Evolutionary conservation across 768 basidiomycete genomes (phyloP), one percentile per base, ranked within the genome.

Genomic region (Hypholoma fasciculare): DNA sequence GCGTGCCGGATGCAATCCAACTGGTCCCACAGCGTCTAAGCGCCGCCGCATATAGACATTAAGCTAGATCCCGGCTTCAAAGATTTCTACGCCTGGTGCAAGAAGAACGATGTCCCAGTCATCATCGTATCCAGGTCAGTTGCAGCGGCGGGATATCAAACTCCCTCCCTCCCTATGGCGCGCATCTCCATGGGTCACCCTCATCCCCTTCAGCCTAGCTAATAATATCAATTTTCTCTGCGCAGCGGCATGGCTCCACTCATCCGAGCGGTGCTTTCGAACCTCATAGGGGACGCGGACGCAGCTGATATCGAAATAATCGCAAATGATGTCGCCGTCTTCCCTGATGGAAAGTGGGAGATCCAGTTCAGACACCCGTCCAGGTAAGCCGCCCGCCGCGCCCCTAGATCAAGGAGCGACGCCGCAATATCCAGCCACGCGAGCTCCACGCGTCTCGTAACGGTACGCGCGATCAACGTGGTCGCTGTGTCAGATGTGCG

Each of bases 361-460:
- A 92, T 98, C 69, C 80, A 88, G 68, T 98, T 86, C 73, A 84
- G 94, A 30, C 94, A 98, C 71, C 95, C 95, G 0, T 82, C 90
- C 14, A 92, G 89, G 92, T 90, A 66, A 58, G 64, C 27, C 23
- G 23, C 5, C 3, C 13, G 11, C 48, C 16, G 23, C 26, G 4
- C 44, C 23, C 44, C 30, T 34, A 34, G 30, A 34, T 34, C 30
- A 34, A 34, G 30, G 30, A 23, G 23, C 23, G 23, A 34, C 30
- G 30, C 30, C 30, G 30, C 30, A 34, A 34, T 34, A 34, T 34
- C 30, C 30, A 34, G 9, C 30, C 30, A 34, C 30, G 30, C 30
- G 30, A 34, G 30, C 30, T 34, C 30, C 30, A 34, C 30, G 30
- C 30, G 30, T 34, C 9, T 9, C 30, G 9, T 34, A 34, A 34